Evolutionary conservation across 2,329 filamentous ascomycete genomes (phyloP), one percentile per base, ranked within the genome.

Genomic region (Cadophora sp.): DNA sequence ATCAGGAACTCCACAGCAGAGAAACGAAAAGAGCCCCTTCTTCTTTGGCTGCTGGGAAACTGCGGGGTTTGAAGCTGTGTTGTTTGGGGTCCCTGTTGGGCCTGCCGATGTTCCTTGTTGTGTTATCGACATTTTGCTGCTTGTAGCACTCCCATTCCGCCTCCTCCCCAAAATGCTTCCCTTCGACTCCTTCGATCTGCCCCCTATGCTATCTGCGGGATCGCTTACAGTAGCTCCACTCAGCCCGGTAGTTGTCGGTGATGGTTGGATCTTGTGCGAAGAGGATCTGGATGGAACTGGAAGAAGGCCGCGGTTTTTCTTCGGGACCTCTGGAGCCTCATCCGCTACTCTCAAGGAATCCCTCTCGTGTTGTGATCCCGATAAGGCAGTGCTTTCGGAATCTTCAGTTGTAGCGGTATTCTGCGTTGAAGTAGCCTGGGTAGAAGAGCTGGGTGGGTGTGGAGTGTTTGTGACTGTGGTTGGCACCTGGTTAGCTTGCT

Each of bases 81-180:
- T 72, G 43, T 69, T 72, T 60, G 78, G 74, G 64, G 78, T 76
- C 45, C 78, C 78, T 65, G 77, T 70, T 65, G 77, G 77, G 71
- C 78, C 80, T 65, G 79, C 79, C 66, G 77, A 74, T 69, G 77
- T 77, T 68, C 79, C 73, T 70, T 72, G 72, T 65, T 75, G 82
- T 84, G 73, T 81, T 81, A 74, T 83, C 83, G 70, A 85, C 86
- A 76, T 84, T 83, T 79, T 87, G 69, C 76, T 88, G 80, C 88
- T 92, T 73, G 87, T 87, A 69, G 87, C 84, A 79, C 89, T 92
- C 73, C 87, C 87, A 80, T 91, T 91, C 75, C 87, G 83, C 74
- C 86, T 84, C 71, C 85, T 83, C 69, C 84, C 88, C 64, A 87
- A 80, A 73, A 89, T 87, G 79, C 89, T 91, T 72, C 83, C 81